phyloP scores from a whole-genome alignment of 129 eudicot genomes.

The Tanacetum coccineum region DNA sequence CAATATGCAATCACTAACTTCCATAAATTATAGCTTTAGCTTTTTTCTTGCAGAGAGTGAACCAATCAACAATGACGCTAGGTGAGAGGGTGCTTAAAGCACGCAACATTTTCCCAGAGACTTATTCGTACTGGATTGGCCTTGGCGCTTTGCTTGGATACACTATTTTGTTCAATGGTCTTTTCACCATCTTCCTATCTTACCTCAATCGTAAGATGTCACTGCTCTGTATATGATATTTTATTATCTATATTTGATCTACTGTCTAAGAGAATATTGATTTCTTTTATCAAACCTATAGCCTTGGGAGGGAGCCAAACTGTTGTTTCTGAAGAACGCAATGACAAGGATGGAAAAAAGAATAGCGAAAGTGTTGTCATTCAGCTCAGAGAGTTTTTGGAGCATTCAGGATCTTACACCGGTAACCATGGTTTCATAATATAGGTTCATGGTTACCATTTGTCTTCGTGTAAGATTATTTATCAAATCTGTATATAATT shows the following conservation, averaged over 20 bases:
- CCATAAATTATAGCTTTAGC: slow-evolving; percentile 8
- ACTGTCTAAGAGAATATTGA: slow-evolving; percentile 32
- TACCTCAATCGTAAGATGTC: slow-evolving; percentile 81
- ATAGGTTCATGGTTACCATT: slow-evolving; percentile 2
- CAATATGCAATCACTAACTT: background rate
- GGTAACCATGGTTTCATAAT: slow-evolving; percentile 38
- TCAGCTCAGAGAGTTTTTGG: too few relatives aligned
- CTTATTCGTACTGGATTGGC: slow-evolving; percentile 95
- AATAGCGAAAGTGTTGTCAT: too few relatives aligned
- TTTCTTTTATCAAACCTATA: too few relatives aligned
- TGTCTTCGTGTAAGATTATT: slow-evolving; percentile 4
- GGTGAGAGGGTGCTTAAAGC: slow-evolving; percentile 72
- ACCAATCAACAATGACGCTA: too few relatives aligned
- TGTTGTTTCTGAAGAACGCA: too few relatives aligned
- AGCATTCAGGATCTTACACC: slow-evolving; percentile 79
- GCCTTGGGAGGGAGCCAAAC: too few relatives aligned
- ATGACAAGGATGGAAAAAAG: too few relatives aligned
- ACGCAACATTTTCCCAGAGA: slow-evolving; percentile 74
- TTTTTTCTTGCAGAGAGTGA: too few relatives aligned
- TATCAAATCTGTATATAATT: slow-evolving; percentile 14
- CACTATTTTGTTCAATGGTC: too few relatives aligned
- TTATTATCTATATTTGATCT: background rate
- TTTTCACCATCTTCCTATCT: too few relatives aligned
- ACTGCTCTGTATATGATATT: background rate
- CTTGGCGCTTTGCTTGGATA: too few relatives aligned